Evolutionary conservation across 1,139 yeast genomes (phyloP), one percentile per base, ranked within the genome.

Genomic region (Pneumocystis carinii): DNA sequence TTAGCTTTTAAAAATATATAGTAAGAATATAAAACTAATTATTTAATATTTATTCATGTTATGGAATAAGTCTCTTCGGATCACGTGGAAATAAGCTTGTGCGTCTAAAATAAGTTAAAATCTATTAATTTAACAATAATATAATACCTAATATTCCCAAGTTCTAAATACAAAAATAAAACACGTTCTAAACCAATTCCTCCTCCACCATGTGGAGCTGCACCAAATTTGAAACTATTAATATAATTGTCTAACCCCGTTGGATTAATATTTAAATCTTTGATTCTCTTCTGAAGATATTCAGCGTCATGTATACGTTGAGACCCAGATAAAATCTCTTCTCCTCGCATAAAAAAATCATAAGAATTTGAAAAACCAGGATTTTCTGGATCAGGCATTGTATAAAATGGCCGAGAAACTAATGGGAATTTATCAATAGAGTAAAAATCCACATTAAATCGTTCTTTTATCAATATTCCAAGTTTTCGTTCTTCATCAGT

Each of bases 331-430:
- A 92, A 79, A 71, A 92, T 92, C 78, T 92, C 99, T 79, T 92
- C 98, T 73, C 99, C 99, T 79, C 98, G 86, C 97, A 92, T 92
- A 81, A 94, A 94, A 84, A 94, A 92, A 79, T 92, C 99, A 75
- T 90, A 87, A 24, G 94, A 86, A 29, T 64, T 65, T 35, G 63
- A 61, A 60, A 39, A 64, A n/a, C 61, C 81, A 68, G 96, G 83
- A 77, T 94, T 90, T 72, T 84, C 86, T 19, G 97, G 81, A 74
- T 90, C 97, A 67, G 98, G 97, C 98, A 94, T 92, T 65, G 99
- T 92, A 82, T 92, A 92, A 82, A 92, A 92, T 66, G 99, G 99
- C 79, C 99, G 86, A 65, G 90, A 82, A 38, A 88, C 95, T 72
- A 90, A 80, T 71, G 98, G 99, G 87, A 94, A 92, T 76, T 92